phyloP scores from a whole-genome alignment of 75 land plant species.

The Cupressus sempervirens region DNA sequence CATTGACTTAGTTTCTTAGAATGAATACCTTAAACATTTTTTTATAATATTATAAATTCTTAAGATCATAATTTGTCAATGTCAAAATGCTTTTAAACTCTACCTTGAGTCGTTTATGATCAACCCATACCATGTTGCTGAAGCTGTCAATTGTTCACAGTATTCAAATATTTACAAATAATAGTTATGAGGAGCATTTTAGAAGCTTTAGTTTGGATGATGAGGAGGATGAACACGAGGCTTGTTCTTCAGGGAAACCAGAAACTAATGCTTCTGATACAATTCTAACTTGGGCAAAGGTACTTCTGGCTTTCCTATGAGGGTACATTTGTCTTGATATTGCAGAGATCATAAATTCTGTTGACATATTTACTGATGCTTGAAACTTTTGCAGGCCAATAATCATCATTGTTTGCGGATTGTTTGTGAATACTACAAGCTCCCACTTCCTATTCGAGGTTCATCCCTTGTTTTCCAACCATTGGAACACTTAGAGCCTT shows the following conservation, averaged over 20 bases:
- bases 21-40: not conserved
- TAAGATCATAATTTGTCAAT: not conserved
- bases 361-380: not conserved
- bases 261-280: conserved; percentile 40
- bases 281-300: conserved; percentile 90
- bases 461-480: conserved; percentile 60
- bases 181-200: conserved; percentile 16
- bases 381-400: conserved; percentile 36
- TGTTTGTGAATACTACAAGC: conserved; percentile 65
- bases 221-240: conserved; percentile 60
- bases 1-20: not conserved
- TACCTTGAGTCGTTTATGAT: not conserved
- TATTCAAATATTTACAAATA: not conserved
- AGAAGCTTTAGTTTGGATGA: conserved; percentile 45
- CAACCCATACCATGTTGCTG: not conserved
- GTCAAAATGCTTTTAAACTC: not conserved
- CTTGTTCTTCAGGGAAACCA: conserved; percentile 72
- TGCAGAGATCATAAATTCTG: not conserved
- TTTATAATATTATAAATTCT: not conserved
- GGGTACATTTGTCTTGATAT: not conserved
- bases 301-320: conserved; percentile 9
- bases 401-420: conserved; percentile 60
- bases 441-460: conserved; percentile 65
- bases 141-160: not conserved
- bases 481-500: conserved; percentile 73